These are phyloP conservation scores for Solanum habrochaites DNA, from an alignment of 257 asterid species.

Conservation along the genomic window DNA sequence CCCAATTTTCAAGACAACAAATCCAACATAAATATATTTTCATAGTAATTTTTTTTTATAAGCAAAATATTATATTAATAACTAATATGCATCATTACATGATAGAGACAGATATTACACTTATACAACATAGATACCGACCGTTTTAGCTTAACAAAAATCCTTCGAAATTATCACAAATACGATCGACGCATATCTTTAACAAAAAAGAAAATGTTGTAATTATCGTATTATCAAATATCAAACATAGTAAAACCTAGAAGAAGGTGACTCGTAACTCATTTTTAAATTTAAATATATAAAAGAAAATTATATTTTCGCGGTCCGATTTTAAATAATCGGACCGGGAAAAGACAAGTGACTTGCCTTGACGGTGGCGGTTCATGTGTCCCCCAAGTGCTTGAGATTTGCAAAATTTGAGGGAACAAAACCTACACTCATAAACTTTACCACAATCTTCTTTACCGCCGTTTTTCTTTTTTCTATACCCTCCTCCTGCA, in stretches of 20 bases:
- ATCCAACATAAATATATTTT: neutral
- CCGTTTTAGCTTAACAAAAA: neutral
- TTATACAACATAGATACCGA: too few species aligned
- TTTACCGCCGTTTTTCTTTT: constrained; percentile 77
- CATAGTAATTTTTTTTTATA: too few species aligned
- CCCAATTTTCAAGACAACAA: neutral
- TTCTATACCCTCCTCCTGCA: constrained; percentile 37
- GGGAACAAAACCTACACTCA: constrained; percentile 98
- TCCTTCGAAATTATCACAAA: neutral
- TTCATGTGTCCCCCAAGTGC: constrained; percentile 99
- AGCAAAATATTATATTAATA: too few species aligned
- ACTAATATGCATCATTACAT: too few species aligned
- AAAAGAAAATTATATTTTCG: neutral
- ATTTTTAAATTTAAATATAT: neutral
- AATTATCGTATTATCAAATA: neutral
- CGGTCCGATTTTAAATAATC: neutral
- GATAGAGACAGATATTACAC: too few species aligned
- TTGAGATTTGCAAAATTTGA: constrained; percentile 97
- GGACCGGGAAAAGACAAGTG: neutral
- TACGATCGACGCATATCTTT: neutral
- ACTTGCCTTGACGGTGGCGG: constrained; percentile 94
- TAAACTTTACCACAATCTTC: constrained; percentile 68
- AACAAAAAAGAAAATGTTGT: too few species aligned
- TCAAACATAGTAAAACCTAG: neutral
- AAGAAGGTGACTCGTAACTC: neutral